phyloP scores from a whole-genome alignment of 2,329 filamentous ascomycete species.

The Exophiala calicioides region DNA sequence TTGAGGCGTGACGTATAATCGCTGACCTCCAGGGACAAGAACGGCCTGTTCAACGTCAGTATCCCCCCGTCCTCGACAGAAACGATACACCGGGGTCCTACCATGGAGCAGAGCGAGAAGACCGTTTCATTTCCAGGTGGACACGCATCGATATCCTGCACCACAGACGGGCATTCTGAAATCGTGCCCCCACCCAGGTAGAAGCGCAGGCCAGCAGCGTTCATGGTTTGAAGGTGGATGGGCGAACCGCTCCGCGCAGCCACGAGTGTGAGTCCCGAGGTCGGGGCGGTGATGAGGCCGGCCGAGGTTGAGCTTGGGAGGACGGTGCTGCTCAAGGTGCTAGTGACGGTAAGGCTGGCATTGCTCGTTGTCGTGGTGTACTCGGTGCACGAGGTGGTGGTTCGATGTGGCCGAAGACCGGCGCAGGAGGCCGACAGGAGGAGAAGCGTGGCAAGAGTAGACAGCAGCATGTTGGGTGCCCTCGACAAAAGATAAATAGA shows the following conservation, averaged over 20 bases:
- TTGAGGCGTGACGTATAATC: conserved; percentile 57
- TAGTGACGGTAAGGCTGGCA: conserved; percentile 11
- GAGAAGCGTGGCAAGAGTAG: conserved; percentile 4
- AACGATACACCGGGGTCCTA: conserved; percentile 31
- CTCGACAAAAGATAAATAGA: neutral
- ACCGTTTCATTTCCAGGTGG: conserved; percentile 52
- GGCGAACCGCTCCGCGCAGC: conserved; percentile 49
- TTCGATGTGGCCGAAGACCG: conserved; percentile 3
- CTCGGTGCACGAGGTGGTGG: conserved; percentile 5
- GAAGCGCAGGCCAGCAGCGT: conserved; percentile 52
- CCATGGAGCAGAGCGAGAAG: conserved; percentile 41
- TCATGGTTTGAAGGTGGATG: conserved; percentile 51
- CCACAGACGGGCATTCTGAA: conserved; percentile 52
- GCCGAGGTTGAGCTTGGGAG: conserved; percentile 14
- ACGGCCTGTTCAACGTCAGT: conserved; percentile 41
- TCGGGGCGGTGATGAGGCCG: conserved; percentile 19
- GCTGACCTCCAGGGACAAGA: conserved; percentile 64
- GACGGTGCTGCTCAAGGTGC: conserved; percentile 10
- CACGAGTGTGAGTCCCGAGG: conserved; percentile 46
- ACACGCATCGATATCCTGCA: conserved; percentile 40
- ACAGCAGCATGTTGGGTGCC: conserved; percentile 4
- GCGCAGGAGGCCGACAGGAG: conserved; percentile 1
- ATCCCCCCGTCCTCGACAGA: no score
- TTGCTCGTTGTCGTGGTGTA: conserved; percentile 11
- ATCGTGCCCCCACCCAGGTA: conserved; percentile 51